Conservation (phyloP, 2,329 filamentous ascomycete species). For the Colletotrichum salicis region DNA sequence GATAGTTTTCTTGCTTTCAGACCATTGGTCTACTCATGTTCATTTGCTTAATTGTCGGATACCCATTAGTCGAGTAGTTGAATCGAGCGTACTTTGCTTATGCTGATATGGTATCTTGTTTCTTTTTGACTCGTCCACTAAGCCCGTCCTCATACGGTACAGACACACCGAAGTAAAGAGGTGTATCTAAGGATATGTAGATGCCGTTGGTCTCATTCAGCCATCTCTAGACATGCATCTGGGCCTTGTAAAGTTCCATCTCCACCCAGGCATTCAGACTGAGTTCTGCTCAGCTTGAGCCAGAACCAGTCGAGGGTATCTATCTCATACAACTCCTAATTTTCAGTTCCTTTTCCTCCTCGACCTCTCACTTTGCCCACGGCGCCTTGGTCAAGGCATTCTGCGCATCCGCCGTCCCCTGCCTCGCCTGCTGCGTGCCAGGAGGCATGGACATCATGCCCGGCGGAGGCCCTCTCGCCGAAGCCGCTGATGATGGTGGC, state of each 20-base stretch:
- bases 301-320: not conserved
- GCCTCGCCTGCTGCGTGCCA: slow-evolving; percentile 26
- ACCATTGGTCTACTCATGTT: slow-evolving; percentile 22
- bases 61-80: slow-evolving; percentile 34
- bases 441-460: slow-evolving; percentile 36
- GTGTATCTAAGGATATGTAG: not conserved
- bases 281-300: not conserved
- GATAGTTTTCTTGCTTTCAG: slow-evolving; percentile 6
- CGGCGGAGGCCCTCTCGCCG: slow-evolving; percentile 13
- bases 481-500: not conserved
- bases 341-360: not conserved
- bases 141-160: not conserved
- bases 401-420: slow-evolving; percentile 48
- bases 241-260: not conserved
- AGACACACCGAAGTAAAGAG: not conserved
- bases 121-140: not conserved
- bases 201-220: not conserved
- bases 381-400: slow-evolving; percentile 57
- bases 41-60: slow-evolving; percentile 35
- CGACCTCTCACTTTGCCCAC: slow-evolving; percentile 52
- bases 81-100: slow-evolving; percentile 27
- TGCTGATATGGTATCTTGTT: not conserved
- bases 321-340: not conserved
- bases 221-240: no score
- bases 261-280: not conserved